Conservation (phyloP, 176 grass and related monocot species). For the bread wheat (Triticum aestivum) region IWGSC_CS_RefSeq_v2.1 NC_057814.1:621531457-621531956, state of each 20-base stretch:
- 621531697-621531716: background rate
- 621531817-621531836: background rate
- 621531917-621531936: background rate
- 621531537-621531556: no score
- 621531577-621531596: no score
- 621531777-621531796: background rate
- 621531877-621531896: background rate
- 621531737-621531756: background rate
- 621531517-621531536: no score
- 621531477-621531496: no score
- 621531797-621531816: background rate
- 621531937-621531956: background rate
- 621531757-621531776: background rate
- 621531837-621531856: background rate
- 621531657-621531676: background rate
- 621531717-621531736: slow-evolving; percentile 2
- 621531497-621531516: no score
- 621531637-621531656: background rate
- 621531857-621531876: background rate
- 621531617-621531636: background rate
- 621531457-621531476: no score
- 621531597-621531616: background rate
- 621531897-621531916: background rate
- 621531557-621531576: no score
- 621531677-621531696: background rate